These are phyloP conservation scores for Cytospora mali DNA, from an alignment of 2,329 filamentous ascomycete species.

Conservation along the genomic window DNA sequence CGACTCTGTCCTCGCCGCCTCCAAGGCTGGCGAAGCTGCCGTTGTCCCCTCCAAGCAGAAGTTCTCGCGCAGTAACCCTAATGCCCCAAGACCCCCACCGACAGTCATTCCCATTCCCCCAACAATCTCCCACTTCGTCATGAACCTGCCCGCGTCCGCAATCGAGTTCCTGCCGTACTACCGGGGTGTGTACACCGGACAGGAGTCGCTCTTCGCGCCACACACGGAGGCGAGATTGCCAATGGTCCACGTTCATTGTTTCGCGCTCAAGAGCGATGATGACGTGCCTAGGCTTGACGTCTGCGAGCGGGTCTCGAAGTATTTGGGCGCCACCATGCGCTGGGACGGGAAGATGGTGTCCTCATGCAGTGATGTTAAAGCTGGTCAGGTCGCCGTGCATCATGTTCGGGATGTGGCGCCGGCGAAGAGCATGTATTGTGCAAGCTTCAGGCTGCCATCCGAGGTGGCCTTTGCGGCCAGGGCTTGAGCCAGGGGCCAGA, in stretches of 20 bases:
- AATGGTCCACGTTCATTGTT: conserved; percentile 92
- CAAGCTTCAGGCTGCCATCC: conserved; percentile 80
- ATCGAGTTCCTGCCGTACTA: conserved; percentile 79
- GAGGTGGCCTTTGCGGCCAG: conserved; percentile 75
- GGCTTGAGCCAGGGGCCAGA: conserved; percentile 28
- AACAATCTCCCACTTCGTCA: conserved; percentile 90
- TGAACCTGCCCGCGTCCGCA: conserved; percentile 93
- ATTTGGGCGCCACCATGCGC: conserved; percentile 61
- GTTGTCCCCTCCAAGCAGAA: conserved; percentile 53
- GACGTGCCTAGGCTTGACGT: conserved; percentile 67
- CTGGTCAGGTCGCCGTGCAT: conserved; percentile 59
- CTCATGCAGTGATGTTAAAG: conserved; percentile 37
- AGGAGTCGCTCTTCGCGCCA: conserved; percentile 66
- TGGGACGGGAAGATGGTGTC: conserved; percentile 20
- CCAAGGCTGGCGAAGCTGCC: conserved; percentile 54
- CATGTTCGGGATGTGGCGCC: conserved; percentile 88
- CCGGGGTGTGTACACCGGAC: conserved; percentile 77
- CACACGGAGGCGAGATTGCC: conserved; percentile 66
- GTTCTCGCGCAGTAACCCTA: conserved; percentile 36
- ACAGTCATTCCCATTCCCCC: conserved; percentile 62
- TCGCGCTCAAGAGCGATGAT: conserved; percentile 79
- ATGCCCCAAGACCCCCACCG: conserved; percentile 34
- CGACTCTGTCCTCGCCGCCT: conserved; percentile 58
- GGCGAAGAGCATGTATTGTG: conserved; percentile 96
- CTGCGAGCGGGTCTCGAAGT: conserved; percentile 65